These are phyloP conservation scores for Leccinum boreale DNA, from an alignment of 768 basidiomycete species.

Conservation along the genomic window DNA sequence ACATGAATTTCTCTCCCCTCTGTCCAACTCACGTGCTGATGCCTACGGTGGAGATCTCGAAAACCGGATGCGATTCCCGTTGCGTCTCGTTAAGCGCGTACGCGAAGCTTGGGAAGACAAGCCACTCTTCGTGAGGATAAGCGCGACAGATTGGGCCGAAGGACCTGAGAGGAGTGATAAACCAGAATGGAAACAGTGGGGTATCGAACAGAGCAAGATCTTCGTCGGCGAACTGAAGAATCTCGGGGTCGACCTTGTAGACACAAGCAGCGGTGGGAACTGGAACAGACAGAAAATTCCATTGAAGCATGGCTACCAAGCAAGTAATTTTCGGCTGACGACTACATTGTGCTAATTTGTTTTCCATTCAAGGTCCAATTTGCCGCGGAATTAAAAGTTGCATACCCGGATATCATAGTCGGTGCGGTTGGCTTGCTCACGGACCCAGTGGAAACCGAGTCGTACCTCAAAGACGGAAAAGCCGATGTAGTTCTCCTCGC, in stretches of 20 bases:
- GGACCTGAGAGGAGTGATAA: conserved; percentile 50
- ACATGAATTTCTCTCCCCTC: conserved; percentile 66
- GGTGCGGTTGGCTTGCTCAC: conserved; percentile 75
- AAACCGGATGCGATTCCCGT: conserved; percentile 68
- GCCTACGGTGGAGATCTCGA: conserved; percentile 69
- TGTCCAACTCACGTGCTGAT: conserved; percentile 72
- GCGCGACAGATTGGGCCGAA: conserved; percentile 65
- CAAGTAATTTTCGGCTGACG: conserved; percentile 15
- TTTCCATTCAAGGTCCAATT: conserved; percentile 52
- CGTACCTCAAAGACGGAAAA: conserved; percentile 60
- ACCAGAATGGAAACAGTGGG: conserved; percentile 67
- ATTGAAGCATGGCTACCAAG: conserved; percentile 58
- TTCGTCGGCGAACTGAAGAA: conserved; percentile 53
- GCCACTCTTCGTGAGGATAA: conserved; percentile 71
- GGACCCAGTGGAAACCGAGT: conserved; percentile 54
- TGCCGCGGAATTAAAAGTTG: conserved; percentile 61
- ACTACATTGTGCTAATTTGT: neutral
- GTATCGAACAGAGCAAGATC: conserved; percentile 69
- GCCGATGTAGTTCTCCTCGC: conserved; percentile 69
- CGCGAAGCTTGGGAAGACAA: conserved; percentile 58
- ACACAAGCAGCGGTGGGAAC: conserved; percentile 68
- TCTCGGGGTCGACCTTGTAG: conserved; percentile 73
- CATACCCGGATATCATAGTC: conserved; percentile 50
- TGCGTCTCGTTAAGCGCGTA: conserved; percentile 51
- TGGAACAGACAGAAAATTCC: conserved; percentile 58